Percentiles rank a stretch among this genome's conserved stretches.
Evolutionary conservation across 768 basidiomycete genomes (phyloP).

Genomic region (Amanita molliuscula): DNA sequence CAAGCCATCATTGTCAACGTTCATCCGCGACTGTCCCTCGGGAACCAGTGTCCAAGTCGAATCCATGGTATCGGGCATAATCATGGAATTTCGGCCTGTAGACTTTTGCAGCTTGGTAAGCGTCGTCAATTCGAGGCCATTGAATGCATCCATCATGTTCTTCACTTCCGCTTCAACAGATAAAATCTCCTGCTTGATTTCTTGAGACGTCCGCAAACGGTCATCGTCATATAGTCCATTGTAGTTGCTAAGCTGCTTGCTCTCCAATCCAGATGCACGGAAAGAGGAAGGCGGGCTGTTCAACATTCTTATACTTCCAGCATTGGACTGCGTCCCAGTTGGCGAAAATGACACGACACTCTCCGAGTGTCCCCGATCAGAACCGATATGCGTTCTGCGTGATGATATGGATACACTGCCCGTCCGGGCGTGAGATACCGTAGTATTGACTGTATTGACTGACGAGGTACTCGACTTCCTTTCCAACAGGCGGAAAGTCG

Average conservation of each 20-base stretch:
- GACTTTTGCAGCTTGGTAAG: conserved; percentile 35
- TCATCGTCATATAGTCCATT: conserved; percentile 45
- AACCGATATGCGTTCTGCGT: conserved; percentile 20
- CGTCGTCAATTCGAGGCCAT: conserved; percentile 63
- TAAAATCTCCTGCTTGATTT: conserved; percentile 58
- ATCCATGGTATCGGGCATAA: conserved; percentile 13
- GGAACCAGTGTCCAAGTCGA: conserved; percentile 26
- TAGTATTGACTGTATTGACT: conserved; percentile 35
- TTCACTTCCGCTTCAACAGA: conserved; percentile 62
- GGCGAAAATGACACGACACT: conserved; percentile 17
- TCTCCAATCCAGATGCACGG: conserved; percentile 27
- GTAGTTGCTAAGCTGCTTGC: conserved; percentile 24
- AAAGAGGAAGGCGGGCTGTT: conserved; percentile 56
- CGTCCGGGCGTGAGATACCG: conserved; percentile 25
- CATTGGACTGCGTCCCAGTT: conserved; percentile 29
- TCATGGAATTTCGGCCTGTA: conserved; percentile 6
- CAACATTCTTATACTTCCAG: conserved; percentile 35
- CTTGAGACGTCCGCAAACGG: conserved; percentile 43
- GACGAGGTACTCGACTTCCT: conserved; percentile 42
- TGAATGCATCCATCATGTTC: conserved; percentile 70
- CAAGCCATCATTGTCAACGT: conserved; percentile 36
- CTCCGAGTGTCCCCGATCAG: conserved; percentile 19
- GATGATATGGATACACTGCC: conserved; percentile 36
- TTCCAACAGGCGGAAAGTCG: conserved; percentile 26
- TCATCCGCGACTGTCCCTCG: conserved; percentile 24